Conservation (phyloP, 2,329 filamentous ascomycete genomes). For the Onygena corvina region DNA sequence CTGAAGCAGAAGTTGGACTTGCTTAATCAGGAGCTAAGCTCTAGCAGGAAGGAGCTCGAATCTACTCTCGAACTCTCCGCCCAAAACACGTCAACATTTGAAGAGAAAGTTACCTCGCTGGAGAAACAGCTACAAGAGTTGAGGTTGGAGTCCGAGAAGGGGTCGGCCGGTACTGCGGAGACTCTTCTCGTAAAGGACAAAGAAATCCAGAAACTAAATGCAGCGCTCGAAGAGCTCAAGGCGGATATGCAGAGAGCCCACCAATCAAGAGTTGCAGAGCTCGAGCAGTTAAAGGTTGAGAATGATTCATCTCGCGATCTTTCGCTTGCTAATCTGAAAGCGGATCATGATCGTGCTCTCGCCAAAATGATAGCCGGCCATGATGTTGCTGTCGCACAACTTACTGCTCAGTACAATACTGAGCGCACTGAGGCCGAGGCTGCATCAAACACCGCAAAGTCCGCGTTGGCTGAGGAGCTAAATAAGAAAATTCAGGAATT, state of each 20-base stretch:
- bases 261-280: conserved; percentile 14
- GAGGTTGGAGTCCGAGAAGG: conserved; percentile 22
- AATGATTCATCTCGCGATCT: conserved; percentile 12
- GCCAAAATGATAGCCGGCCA: conserved; percentile 16
- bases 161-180: conserved; percentile 11
- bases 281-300: conserved; percentile 10
- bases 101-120: conserved; percentile 28
- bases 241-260: conserved; percentile 20
- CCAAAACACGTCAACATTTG: conserved; percentile 21
- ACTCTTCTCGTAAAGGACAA: conserved; percentile 27
- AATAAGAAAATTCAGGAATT: conserved; percentile 13
- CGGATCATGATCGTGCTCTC: conserved; percentile 12
- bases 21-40: conserved; percentile 28
- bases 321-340: conserved; percentile 13
- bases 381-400: conserved; percentile 13
- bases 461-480: conserved; percentile 11
- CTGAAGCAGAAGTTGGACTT: conserved; percentile 30
- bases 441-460: conserved; percentile 11
- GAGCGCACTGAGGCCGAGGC: conserved; percentile 16
- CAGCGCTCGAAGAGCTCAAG: conserved; percentile 25
- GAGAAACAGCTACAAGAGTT: conserved; percentile 26
- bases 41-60: conserved; percentile 30
- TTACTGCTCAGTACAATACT: conserved; percentile 12
- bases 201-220: conserved; percentile 26
- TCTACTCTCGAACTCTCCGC: conserved; percentile 26